Evolutionary conservation across 495 filamentous ascomycete species (phyloP), one percentile per base, ranked within the genome.

Genomic region (Collariella sp.): DNA sequence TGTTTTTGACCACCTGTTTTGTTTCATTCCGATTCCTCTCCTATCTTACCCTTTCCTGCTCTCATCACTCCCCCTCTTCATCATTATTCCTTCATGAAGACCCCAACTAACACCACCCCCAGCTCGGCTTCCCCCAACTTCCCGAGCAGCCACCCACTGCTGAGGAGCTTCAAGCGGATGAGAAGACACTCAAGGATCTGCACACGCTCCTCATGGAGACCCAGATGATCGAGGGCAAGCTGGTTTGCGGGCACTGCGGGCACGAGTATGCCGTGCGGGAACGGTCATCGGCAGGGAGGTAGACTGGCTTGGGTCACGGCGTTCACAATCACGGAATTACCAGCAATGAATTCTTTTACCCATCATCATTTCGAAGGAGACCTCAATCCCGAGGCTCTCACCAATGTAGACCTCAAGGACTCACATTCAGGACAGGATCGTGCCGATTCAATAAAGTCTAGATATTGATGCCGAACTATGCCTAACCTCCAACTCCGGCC

Each of bases 211-310:
- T 99, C 15, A 70, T 97, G 54, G 94, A 99, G 76, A 99, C 93
- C 55, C 83, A 88, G 60, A 85, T 97, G 18, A 76, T 76, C 46
- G 86, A 89, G 68, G 93, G 93, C 6, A 91, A 86, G 66, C 75
- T 99, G 54, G 83, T 90, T 22, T 99, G 93, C 66, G 90, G 83
- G 45, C 86, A 85, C 66, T 97, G 93, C 71, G 87, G 87, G 52
- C 89, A 97, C 67, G 84, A 91, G 70, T 97, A 97, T 70, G 80
- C 81, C 62, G 84, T 99, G 39, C 86, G 88, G 65, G 89, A 97
- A 70, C 15, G 19, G 31, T 43, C 16, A 35, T 26, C 13, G 26
- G 13, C 23, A 15, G 42, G 13, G n/a, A n/a, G 12, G 31, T 16
- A 11, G 23, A 11, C 24, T 47, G 26, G 16, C 13, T 55, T 42